A percentile compares a stretch with the other conserved stretches of the same genome.
Evolutionary conservation across 148 eudicot species (phyloP).

Genomic region (Arbutus unedo): DNA sequence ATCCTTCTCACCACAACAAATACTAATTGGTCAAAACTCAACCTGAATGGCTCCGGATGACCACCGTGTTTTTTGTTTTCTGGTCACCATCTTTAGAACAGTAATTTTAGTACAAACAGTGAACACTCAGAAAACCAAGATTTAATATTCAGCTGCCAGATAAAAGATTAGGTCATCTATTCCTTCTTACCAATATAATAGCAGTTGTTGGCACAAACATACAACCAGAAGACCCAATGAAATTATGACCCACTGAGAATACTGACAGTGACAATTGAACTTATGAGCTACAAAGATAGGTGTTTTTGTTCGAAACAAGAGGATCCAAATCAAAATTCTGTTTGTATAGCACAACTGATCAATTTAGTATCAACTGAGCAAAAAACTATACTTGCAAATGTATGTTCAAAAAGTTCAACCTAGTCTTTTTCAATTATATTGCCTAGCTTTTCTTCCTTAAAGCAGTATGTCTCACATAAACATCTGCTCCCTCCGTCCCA

Average conservation of each 20-base stretch:
- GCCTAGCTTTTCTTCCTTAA: background rate
- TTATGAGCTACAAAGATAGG: background rate
- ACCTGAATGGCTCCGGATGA: background rate
- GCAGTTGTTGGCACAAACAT: slow-evolving; percentile 4
- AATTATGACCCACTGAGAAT: background rate
- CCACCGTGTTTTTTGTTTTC: background rate
- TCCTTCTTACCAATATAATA: background rate
- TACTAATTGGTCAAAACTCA: background rate
- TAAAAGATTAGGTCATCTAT: background rate
- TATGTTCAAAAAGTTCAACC: background rate
- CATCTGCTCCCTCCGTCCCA: background rate
- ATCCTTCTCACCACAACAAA: background rate
- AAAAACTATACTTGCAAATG: background rate
- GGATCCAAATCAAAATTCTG: background rate
- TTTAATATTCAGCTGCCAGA: background rate
- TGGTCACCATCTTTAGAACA: background rate
- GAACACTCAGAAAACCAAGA: background rate
- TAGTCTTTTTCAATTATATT: background rate
- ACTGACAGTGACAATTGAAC: background rate
- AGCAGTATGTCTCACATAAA: background rate
- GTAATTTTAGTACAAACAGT: background rate
- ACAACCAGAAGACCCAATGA: background rate
- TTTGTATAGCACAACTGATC: background rate
- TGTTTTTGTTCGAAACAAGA: background rate
- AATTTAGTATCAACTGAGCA: background rate